These are phyloP conservation scores for Blastomyces emzantsi DNA, from an alignment of 2,329 filamentous ascomycete species.

Conservation along the genomic window DNA sequence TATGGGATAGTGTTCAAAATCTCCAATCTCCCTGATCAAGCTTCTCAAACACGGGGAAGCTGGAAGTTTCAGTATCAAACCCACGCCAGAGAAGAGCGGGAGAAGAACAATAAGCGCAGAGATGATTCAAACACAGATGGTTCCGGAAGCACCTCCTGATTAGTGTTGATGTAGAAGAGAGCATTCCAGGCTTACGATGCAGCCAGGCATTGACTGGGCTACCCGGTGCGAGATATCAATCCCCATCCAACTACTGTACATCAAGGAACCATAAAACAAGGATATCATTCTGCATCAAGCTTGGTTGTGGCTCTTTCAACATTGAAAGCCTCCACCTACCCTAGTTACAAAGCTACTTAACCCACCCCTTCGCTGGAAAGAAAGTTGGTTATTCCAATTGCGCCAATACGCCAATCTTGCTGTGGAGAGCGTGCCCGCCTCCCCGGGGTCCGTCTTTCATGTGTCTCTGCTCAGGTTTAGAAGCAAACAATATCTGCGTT, in stretches of 20 bases:
- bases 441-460: not conserved
- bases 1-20: not conserved
- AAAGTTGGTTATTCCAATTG: not conserved
- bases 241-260: not conserved
- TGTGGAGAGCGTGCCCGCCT: not conserved
- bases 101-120: not conserved
- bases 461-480: not conserved
- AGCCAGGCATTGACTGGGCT: not conserved
- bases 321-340: not conserved
- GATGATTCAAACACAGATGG: not conserved
- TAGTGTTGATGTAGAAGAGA: not conserved
- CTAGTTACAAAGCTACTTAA: not conserved
- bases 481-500: not conserved
- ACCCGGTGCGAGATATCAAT: not conserved
- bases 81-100: not conserved
- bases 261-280: not conserved
- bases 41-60: not conserved
- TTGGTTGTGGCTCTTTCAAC: not conserved
- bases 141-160: not conserved
- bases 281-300: not conserved
- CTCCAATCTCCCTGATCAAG: not conserved
- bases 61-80: conserved; percentile 7
- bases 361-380: not conserved
- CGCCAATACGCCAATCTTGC: not conserved
- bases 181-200: not conserved